phyloP scores from a whole-genome alignment of 1,284 basidiomycete species.

The Erythrobasidium hasegawianum region DNA sequence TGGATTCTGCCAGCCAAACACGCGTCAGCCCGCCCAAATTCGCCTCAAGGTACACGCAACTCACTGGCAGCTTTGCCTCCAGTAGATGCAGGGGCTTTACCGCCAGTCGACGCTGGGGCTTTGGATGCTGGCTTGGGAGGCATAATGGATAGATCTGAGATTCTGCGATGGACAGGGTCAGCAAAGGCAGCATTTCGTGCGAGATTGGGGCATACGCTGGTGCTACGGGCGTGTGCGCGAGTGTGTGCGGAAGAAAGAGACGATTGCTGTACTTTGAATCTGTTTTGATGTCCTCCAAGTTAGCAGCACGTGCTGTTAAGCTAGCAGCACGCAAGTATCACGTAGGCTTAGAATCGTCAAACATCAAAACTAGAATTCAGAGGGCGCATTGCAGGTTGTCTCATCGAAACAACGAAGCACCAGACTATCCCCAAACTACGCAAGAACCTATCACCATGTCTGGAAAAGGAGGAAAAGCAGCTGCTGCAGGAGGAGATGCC shows the following conservation, averaged over 20 bases:
- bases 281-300: too few relatives aligned
- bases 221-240: conserved; percentile 1
- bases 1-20: conserved; percentile 28
- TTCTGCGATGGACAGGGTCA: too few relatives aligned
- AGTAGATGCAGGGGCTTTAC: conserved; percentile 34
- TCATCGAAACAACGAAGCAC: not conserved
- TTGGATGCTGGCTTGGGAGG: conserved; percentile 35
- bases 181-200: too few relatives aligned
- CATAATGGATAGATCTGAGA: conserved; percentile 14
- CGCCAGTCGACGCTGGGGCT: conserved; percentile 33
- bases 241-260: conserved; percentile 22
- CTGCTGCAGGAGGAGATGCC: conserved; percentile 19
- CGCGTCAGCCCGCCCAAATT: not conserved
- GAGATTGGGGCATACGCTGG: not conserved
- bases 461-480: conserved; percentile 32
- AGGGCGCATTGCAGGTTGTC: too few relatives aligned
- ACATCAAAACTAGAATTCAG: too few relatives aligned
- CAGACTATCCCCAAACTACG: conserved; percentile 5
- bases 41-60: not conserved
- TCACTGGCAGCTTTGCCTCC: conserved; percentile 37
- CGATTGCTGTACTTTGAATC: not conserved
- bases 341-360: too few relatives aligned
- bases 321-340: too few relatives aligned
- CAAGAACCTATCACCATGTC: conserved; percentile 10
- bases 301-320: too few relatives aligned